phyloP scores from a whole-genome alignment of 1,284 basidiomycete species.

The Ceratobasidium sp. region DNA sequence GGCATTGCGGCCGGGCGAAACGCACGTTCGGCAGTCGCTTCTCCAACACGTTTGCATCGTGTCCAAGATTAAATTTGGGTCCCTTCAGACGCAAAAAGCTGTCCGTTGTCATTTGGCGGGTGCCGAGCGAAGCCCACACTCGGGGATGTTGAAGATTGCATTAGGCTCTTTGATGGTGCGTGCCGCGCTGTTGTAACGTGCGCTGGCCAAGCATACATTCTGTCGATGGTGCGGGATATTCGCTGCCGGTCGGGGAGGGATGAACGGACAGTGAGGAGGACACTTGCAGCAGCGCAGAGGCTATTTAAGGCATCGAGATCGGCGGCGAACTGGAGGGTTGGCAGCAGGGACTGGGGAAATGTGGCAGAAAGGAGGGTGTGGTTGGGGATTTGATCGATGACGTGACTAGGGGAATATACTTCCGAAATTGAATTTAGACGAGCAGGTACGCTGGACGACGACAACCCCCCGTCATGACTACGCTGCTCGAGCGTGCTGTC shows the following conservation, averaged over 20 bases:
- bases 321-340: neutral
- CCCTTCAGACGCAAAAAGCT: neutral
- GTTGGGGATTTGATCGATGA: constrained; percentile 29
- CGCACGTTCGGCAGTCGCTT: neutral
- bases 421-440: constrained; percentile 26
- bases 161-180: neutral
- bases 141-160: constrained; percentile 12
- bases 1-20: neutral
- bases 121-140: neutral
- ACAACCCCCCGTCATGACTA: constrained; percentile 25
- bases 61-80: neutral
- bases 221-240: neutral
- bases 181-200: neutral
- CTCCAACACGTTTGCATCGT: neutral
- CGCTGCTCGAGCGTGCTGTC: constrained; percentile 29
- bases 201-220: neutral
- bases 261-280: neutral
- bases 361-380: constrained; percentile 12
- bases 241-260: neutral
- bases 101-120: neutral
- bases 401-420: constrained; percentile 23
- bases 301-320: neutral
- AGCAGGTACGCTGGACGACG: neutral
- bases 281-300: neutral
- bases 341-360: constrained; percentile 11